Percentiles rank a stretch among this genome's conserved stretches.
These are phyloP conservation scores for Stephanodiscus minutulus DNA, from an alignment of 108 stramenopile species.

Conservation along the genomic window DNA sequence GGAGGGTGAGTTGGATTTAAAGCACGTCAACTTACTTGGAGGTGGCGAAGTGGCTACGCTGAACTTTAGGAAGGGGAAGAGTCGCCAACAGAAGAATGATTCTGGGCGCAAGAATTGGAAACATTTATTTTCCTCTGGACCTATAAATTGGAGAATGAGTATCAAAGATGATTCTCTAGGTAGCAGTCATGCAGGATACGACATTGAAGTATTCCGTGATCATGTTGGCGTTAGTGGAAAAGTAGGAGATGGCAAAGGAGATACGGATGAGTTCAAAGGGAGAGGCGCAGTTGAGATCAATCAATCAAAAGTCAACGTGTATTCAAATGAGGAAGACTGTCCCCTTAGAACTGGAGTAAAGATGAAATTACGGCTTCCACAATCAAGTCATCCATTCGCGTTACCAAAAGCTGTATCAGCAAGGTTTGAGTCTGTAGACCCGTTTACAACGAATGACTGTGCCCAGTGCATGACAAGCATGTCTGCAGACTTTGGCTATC, in stretches of 20 bases:
- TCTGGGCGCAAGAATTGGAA: slow-evolving; percentile 25
- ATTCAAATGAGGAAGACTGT: not conserved
- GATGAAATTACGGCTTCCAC: slow-evolving; percentile 39
- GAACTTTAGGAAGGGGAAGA: slow-evolving; percentile 74
- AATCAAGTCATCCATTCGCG: slow-evolving; percentile 5
- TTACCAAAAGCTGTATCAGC: slow-evolving; percentile 32
- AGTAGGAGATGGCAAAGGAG: not conserved
- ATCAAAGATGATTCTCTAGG: slow-evolving; percentile 58
- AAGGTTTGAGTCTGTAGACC: slow-evolving; percentile 30
- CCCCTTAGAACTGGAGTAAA: slow-evolving; percentile 28
- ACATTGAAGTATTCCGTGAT: slow-evolving; percentile 74
- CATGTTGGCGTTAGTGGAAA: slow-evolving; percentile 53
- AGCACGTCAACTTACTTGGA: slow-evolving; percentile 65
- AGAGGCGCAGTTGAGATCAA: not conserved
- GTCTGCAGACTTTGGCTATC: slow-evolving; percentile 28
- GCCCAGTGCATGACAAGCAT: slow-evolving; percentile 28
- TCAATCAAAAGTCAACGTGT: not conserved
- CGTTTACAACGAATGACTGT: slow-evolving; percentile 1
- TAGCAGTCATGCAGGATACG: slow-evolving; percentile 71
- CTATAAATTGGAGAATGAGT: slow-evolving; percentile 47
- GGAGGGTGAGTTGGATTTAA: slow-evolving; percentile 57
- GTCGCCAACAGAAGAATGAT: not conserved
- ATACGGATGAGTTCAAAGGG: not conserved
- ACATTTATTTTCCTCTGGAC: slow-evolving; percentile 12
- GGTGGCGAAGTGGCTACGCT: slow-evolving; percentile 73